These are phyloP conservation scores for Conticribra weissflogii DNA, from an alignment of 108 stramenopile species.

Conservation along the genomic window DNA sequence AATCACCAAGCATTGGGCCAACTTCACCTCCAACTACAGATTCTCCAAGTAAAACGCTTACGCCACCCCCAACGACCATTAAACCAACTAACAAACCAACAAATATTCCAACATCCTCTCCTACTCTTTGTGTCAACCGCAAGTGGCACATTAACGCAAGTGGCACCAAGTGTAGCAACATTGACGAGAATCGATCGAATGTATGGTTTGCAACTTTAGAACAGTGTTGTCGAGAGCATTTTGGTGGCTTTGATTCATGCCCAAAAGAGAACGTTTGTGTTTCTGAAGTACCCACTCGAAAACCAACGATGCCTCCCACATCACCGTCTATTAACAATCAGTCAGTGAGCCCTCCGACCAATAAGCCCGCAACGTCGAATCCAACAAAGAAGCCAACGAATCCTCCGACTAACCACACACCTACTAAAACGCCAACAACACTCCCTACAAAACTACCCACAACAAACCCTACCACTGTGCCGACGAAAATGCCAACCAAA, in stretches of 20 bases:
- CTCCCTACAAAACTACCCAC: neutral
- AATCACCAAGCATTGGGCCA: too few species aligned
- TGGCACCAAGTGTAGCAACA: neutral
- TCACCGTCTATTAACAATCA: neutral
- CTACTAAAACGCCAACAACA: slow-evolving; percentile 6
- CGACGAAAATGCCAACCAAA: too few species aligned
- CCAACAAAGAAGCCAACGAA: slow-evolving; percentile 1
- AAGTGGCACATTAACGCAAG: neutral
- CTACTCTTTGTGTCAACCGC: neutral
- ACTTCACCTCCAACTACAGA: too few species aligned
- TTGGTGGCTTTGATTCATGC: neutral
- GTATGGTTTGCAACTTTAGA: neutral
- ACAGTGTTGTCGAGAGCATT: neutral
- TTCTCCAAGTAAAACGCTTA: too few species aligned
- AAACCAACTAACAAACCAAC: neutral
- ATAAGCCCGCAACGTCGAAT: neutral
- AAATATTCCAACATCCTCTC: neutral
- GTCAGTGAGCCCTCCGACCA: neutral
- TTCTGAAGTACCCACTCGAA: neutral
- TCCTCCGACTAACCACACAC: neutral
- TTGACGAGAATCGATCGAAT: neutral
- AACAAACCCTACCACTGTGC: neutral
- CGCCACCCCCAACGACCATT: neutral
- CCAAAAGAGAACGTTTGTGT: neutral
- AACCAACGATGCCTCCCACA: neutral